Conservation (phyloP, 2,329 filamentous ascomycete species). For the Colletotrichum melonis region DNA sequence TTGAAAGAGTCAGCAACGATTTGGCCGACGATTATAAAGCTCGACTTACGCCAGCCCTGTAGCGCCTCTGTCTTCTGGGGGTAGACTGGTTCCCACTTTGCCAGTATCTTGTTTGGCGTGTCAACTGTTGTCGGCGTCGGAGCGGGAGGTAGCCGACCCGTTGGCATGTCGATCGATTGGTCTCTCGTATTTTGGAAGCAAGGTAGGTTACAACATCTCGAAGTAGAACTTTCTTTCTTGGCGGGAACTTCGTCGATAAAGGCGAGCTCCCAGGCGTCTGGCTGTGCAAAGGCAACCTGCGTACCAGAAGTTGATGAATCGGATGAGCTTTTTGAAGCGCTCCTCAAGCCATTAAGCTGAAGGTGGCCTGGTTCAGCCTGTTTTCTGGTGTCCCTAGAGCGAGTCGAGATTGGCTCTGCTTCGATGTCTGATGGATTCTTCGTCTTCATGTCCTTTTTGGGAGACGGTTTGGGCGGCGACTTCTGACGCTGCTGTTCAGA, state of each 20-base stretch:
- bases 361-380: slow-evolving; percentile 3
- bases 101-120: slow-evolving; percentile 30
- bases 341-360: slow-evolving; percentile 34
- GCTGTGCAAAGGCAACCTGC: slow-evolving; percentile 45
- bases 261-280: slow-evolving; percentile 46
- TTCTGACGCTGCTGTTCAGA: slow-evolving; percentile 56
- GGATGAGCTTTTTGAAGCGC: slow-evolving; percentile 9
- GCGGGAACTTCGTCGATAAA: slow-evolving; percentile 45
- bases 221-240: slow-evolving; percentile 37
- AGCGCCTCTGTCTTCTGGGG: slow-evolving; percentile 13
- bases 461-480: slow-evolving; percentile 24
- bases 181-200: slow-evolving; percentile 18
- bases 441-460: not conserved
- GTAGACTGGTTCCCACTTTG: slow-evolving; percentile 26
- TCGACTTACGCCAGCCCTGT: slow-evolving; percentile 10
- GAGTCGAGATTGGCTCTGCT: slow-evolving; percentile 18
- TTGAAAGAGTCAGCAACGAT: not conserved
- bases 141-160: not conserved
- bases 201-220: slow-evolving; percentile 16
- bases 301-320: slow-evolving; percentile 40
- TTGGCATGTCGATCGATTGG: not conserved
- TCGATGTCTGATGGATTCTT: not conserved
- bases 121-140: slow-evolving; percentile 17
- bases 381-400: not conserved
- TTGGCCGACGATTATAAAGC: not conserved